A percentile compares a stretch with the other conserved stretches of the same genome.
These are phyloP conservation scores for Mortierella sp. DNA, from an alignment of 371 early-diverging fungal species.

Conservation along the genomic window DNA sequence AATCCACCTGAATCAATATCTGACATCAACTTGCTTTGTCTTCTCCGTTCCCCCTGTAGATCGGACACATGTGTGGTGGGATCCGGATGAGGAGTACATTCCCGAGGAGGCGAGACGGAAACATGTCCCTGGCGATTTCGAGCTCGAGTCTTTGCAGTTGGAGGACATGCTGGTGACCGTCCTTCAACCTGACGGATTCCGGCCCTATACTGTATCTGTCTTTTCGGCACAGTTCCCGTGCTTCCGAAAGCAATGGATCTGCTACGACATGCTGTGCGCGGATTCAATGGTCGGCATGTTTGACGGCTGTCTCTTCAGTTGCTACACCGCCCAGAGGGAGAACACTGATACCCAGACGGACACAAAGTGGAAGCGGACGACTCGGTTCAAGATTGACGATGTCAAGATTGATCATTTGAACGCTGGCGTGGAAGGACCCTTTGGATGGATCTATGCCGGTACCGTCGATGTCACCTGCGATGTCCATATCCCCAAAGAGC, in stretches of 20 bases:
- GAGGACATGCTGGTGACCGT: slow-evolving; percentile 85
- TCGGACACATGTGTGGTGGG: slow-evolving; percentile 88
- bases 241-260: slow-evolving; percentile 93
- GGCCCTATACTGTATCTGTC: slow-evolving; percentile 91
- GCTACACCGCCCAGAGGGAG: slow-evolving; percentile 85
- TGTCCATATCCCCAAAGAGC: slow-evolving; percentile 78
- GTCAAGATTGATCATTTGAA: slow-evolving; percentile 94
- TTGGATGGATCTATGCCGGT: slow-evolving; percentile 95
- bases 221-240: slow-evolving; percentile 86
- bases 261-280: slow-evolving; percentile 92
- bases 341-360: slow-evolving; percentile 60
- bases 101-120: slow-evolving; percentile 72
- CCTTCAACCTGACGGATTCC: slow-evolving; percentile 84
- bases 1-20: background rate
- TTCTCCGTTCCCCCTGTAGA: slow-evolving; percentile 58
- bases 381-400: slow-evolving; percentile 91
- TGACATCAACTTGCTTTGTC: background rate
- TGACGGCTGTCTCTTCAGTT: slow-evolving; percentile 94
- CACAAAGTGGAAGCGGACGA: slow-evolving; percentile 57
- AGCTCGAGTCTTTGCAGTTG: slow-evolving; percentile 76
- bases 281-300: slow-evolving; percentile 93
- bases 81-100: slow-evolving; percentile 74
- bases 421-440: slow-evolving; percentile 88
- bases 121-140: slow-evolving; percentile 88
- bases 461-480: slow-evolving; percentile 86